Evolutionary conservation across 148 eudicot genomes (phyloP), one percentile per base, ranked within the genome.

Genomic region (Rhododendron molle): DNA sequence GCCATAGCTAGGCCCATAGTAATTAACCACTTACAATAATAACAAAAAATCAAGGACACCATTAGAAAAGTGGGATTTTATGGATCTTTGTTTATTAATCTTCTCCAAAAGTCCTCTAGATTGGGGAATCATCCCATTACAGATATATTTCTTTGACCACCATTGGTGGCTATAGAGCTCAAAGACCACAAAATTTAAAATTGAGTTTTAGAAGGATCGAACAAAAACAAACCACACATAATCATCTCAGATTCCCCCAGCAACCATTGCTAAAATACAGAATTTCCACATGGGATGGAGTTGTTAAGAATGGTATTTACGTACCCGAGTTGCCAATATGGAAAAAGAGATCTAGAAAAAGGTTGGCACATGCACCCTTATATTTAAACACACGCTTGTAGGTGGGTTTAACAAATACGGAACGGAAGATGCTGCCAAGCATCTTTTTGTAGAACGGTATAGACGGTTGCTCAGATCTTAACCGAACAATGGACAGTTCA

Each of bases 141-240:
- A 76, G 20, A 76, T 21, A 76, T 21, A 76, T 76, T 76, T 76
- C 47, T 76, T 76, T 76, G 80, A 76, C 80, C 80, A 40, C 80
- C 80, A 76, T 3, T 40, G 43, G 49, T 40, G 2, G 50, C 80
- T 21, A 30, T 71, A 32, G 36, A 30, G 76, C 7, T 32, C 76
- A 32, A 71, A 71, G 9, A 30, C 76, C 38, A 13, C 76, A 32
- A 71, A 40, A 32, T 71, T 13, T 71, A 30, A 71, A 71, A 71
- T 32, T 71, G 32, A 15, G 20, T 32, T 30, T 32, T 30, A 71
- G 5, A 32, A 30, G 20, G 6, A 30, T 30, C 30, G 49, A 14
- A 71, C 76, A 71, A 71, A 71, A 32, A 15, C 36, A 71, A 32
- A 5, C 20, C 76, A 34, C 36, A 69, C 74, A 62, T 65, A 32